A percentile compares a stretch with the other conserved stretches of the same genome.
Evolutionary conservation across 1,284 basidiomycete genomes (phyloP).

Genomic region (Afroboletus lepidellus): DNA sequence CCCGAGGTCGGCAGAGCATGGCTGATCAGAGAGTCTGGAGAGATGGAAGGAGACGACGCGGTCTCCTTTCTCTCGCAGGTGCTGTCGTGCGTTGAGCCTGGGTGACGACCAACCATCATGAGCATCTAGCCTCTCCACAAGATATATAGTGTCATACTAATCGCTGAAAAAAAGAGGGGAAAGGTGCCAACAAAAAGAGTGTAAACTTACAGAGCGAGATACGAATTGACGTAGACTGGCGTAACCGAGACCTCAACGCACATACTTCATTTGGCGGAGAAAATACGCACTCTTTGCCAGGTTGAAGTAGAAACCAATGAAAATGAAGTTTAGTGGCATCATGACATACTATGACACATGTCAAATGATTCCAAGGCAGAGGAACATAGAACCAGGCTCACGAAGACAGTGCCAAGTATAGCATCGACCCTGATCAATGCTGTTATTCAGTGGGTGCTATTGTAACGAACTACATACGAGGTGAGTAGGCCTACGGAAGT

Average conservation of each 20-base stretch:
- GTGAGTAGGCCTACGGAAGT: slow-evolving; percentile 11
- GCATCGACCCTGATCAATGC: slow-evolving; percentile 42
- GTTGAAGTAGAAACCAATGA: slow-evolving; percentile 51
- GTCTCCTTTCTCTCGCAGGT: slow-evolving; percentile 36
- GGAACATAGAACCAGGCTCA: slow-evolving; percentile 11
- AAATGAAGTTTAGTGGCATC: slow-evolving; percentile 52
- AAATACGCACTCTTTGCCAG: slow-evolving; percentile 47
- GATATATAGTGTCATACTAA: not conserved
- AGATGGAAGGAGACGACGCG: slow-evolving; percentile 44
- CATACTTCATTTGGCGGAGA: not conserved
- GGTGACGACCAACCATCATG: not conserved
- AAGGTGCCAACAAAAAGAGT: not conserved
- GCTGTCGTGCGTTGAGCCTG: slow-evolving; percentile 44
- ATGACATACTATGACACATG: slow-evolving; percentile 36
- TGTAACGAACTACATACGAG: slow-evolving; percentile 7
- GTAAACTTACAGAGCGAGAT: slow-evolving; percentile 41
- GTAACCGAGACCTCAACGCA: not conserved
- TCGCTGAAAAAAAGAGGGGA: not conserved
- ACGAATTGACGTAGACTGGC: slow-evolving; percentile 52
- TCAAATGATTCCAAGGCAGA: not conserved
- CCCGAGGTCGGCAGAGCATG: not conserved
- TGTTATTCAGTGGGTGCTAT: not conserved
- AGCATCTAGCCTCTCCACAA: not conserved
- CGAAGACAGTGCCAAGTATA: slow-evolving; percentile 41
- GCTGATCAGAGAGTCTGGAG: slow-evolving; percentile 22